Base-by-base conservation (phyloP, 176 grass and related monocot genomes). In the Poa annua region DNA sequence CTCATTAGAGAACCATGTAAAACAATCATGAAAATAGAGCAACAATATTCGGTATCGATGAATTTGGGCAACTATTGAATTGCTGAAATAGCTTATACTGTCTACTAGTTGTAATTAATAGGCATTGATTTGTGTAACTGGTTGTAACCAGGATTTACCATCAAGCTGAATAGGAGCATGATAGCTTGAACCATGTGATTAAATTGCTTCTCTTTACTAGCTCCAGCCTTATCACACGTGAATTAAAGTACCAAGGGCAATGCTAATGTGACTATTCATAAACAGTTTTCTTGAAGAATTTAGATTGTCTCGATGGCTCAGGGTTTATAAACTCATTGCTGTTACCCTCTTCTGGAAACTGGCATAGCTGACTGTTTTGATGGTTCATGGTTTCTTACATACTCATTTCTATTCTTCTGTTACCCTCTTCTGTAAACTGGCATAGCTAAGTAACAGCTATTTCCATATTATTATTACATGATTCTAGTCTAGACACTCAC, bases 251-350 rank as follows among this genome's bases (percentile, higher is more conserved):
- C 74, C 32, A 77, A 77, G 47, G 21, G 20, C 50, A 26, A 76
- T 74, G 51, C 60, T 71, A 17, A 11, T 78, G 41, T 10, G 21
- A 64, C 24, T 17, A 7, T 29, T 32, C 49, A 50, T 15, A 38
- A 73, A 82, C 15, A 88, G 52, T 67, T 80, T 77, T 65, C 57
- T 71, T 56, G 24, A 90, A 90, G 79, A 84, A 77, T 86, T 85
- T 63, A 92, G 82, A 62, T 76, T 91, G 51, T 69, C 84, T 62
- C 82, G 78, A 49, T 29, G 42, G 69, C 69, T 74, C 70, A 77
- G 85, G 48, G 14, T 82, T 81, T 83, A 64, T 83, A 53, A 66
- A 82, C 70, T 59, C 87, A 57, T 75, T 52, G 86, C 19, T 49
- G 54, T 62, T 63, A 74, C 26, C 19, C 55, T 25, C 45, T 78